A percentile compares a stretch with the other conserved stretches of the same genome.
Conservation (phyloP, 306 rosid genomes). For the Pterocarpus macrocarpus region DNA sequence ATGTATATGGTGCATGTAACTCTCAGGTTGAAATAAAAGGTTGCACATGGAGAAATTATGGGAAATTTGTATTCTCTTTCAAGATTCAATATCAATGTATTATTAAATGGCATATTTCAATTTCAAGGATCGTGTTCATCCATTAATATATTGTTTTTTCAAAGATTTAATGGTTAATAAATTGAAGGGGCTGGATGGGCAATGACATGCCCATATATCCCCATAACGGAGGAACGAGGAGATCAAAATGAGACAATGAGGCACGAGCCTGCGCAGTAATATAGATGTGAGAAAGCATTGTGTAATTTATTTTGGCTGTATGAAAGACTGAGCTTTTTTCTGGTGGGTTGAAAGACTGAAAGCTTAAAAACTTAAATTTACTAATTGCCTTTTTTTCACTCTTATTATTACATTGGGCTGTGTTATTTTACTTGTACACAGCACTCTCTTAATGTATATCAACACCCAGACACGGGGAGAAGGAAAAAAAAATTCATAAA, state of each 20-base stretch:
- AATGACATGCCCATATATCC: neutral
- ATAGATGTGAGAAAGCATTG: neutral
- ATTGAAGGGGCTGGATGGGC: neutral
- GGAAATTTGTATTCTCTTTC: conserved; percentile 20
- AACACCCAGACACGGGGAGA: too few relatives aligned
- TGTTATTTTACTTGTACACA: too few relatives aligned
- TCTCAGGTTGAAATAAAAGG: neutral
- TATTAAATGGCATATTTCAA: neutral
- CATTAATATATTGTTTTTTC: neutral
- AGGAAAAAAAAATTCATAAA: too few relatives aligned
- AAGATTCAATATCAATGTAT: neutral
- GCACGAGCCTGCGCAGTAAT: too few relatives aligned
- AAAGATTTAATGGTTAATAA: neutral
- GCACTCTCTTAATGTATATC: too few relatives aligned
- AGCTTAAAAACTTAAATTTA: too few relatives aligned
- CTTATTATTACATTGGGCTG: too few relatives aligned
- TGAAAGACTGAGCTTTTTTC: neutral
- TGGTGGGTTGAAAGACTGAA: too few relatives aligned
- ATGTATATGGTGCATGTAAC: neutral
- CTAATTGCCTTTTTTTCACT: too few relatives aligned
- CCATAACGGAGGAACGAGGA: too few relatives aligned
- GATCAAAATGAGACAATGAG: neutral
- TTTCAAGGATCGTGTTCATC: neutral
- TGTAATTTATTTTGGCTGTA: too few relatives aligned
- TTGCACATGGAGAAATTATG: conserved; percentile 6